Base-by-base conservation (phyloP, 148 eudicot genomes). In the Polygonum aviculare region DNA sequence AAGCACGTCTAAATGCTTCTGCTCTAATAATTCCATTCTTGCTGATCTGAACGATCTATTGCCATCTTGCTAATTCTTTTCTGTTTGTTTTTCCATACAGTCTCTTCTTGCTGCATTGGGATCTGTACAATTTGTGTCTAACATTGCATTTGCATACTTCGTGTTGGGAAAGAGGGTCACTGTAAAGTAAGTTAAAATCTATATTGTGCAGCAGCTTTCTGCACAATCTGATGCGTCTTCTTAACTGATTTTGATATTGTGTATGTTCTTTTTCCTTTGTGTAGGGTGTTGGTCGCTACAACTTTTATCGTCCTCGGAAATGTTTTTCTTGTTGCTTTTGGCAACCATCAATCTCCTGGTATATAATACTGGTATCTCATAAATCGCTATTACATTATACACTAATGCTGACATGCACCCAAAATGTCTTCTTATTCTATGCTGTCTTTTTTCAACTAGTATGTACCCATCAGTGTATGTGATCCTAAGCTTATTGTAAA, bases 301-400 rank as follows among this genome's bases (percentile, higher is more conserved):
- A 76, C 90, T 62, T 92, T 94, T 80, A 90, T 94, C 73, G 97
- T 94, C 76, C 91, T 94, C 74, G 97, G 98, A 78, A 94, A 94
- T 80, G 86, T 89, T 73, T 92, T 94, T 83, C 97, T 94, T 75
- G 98, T 94, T 76, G 91, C 96, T 77, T 94, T 94, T 69, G 98
- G 98, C 71, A 94, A 94, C 84, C 98, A 94, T 82, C 98, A 94
- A 77, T 94, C 98, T 74, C 96, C 96, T 80, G 96, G 98, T 94
- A 90, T 57, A 76, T 33, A 72, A 82, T 75, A 36, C 55, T 72
- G 26, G 54, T 67, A 51, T 60, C 54, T 26, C 39, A 60, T 22
- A 22, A 12, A 54, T 39, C 40, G 57, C 60, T 76, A 62, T 50
- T 48, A 41, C 51, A n/a, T 22, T 19, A 72, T 22, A 44, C 16